Evolutionary conservation across 2,329 filamentous ascomycete genomes (phyloP), one percentile per base, ranked within the genome.

Genomic region (Neodidymelliopsis sp.): DNA sequence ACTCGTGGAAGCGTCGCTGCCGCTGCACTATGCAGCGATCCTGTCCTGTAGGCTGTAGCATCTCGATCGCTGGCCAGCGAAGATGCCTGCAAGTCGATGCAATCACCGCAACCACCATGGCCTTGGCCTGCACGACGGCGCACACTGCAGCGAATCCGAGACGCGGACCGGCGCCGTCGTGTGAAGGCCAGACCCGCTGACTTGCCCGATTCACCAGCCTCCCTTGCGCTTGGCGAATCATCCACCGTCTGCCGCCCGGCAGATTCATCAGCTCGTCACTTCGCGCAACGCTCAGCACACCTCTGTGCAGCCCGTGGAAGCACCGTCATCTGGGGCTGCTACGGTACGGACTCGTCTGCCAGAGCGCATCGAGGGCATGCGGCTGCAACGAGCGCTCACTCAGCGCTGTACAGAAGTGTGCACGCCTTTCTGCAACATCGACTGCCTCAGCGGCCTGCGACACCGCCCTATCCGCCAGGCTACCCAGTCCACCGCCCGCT

Each of bases 41-140:
- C 41, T 41, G n/a, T n/a, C n/a, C n/a, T n/a, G n/a, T n/a, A n/a
- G n/a, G n/a, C n/a, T 52, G 36, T 38, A 35, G 49, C 49, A 42
- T 44, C 48, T 51, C 58, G 56, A 63, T 62, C 54, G 49, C 25
- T 56, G n/a, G 54, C 52, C 61, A 58, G 46, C 56, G 37, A 57
- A 46, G 36, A 53, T 55, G 59, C 56, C 53, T 61, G 56, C 58
- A 49, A 27, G 39, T 43, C 38, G 45, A 49, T 49, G 53, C 53
- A 43, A 48, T 42, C 53, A 49, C 30, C 41, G 53, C 52, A 39
- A 48, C 49, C 41, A 34, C 37, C 25, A 41, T 40, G 20, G 23
- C 29, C 47, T 50, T 45, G 47, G 47, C 40, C 47, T 50, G 47
- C 40, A 50, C 40, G 29, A 45, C 41, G 35, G 13, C 29, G 40